A percentile compares a stretch with the other conserved stretches of the same genome.
phyloP scores from a whole-genome alignment of 768 basidiomycete genomes.

The Xerocomellus amylosporus region DNA sequence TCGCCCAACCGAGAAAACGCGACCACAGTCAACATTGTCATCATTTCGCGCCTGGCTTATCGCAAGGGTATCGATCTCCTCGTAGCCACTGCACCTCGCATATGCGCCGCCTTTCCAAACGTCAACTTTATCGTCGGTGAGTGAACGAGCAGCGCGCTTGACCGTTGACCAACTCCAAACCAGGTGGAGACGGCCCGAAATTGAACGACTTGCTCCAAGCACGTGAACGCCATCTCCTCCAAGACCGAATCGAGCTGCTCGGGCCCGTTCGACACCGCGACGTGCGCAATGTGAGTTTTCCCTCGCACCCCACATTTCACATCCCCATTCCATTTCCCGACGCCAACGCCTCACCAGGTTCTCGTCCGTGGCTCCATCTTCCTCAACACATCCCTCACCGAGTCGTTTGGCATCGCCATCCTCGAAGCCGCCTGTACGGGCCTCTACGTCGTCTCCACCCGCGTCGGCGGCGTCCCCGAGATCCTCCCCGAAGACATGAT shows the following conservation, averaged over 20 bases:
- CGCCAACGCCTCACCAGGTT: constrained; percentile 48
- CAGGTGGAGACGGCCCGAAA: constrained; percentile 95
- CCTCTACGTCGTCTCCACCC: constrained; percentile 89
- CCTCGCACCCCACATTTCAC: rapidly evolving
- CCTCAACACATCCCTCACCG: constrained; percentile 93
- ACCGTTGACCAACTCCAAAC: background rate
- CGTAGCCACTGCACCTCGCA: constrained; percentile 86
- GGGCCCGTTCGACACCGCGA: constrained; percentile 79
- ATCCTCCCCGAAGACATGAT: constrained; percentile 94
- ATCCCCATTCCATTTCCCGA: background rate
- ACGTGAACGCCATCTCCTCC: constrained; percentile 85
- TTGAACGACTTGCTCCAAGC: constrained; percentile 93
- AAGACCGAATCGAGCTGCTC: constrained; percentile 88
- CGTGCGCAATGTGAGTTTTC: constrained; percentile 66
- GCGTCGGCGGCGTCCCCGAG: constrained; percentile 94
- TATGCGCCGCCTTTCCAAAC: constrained; percentile 81
- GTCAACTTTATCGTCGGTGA: constrained; percentile 86
- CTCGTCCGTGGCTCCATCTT: constrained; percentile 85
- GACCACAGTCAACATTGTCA: constrained; percentile 79
- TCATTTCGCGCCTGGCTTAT: constrained; percentile 87
- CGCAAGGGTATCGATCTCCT: constrained; percentile 96
- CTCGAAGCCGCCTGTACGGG: constrained; percentile 96
- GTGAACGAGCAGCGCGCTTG: background rate
- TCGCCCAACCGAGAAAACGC: background rate
- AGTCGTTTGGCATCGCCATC: constrained; percentile 96